Evolutionary conservation across 306 rosid genomes (phyloP).

Genomic region (barrel medic (Medicago truncatula)): MtrunA17r5.0-ANR NC_053042.1:28661501-28662000

Average conservation of each 20-base stretch:
- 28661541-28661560: too few species aligned
- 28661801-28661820: conserved; percentile 19
- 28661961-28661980: conserved; percentile 42
- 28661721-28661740: conserved; percentile 8
- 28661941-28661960: conserved; percentile 33
- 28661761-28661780: conserved; percentile 21
- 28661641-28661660: conserved; percentile 26
- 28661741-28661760: conserved; percentile 19
- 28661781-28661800: conserved; percentile 22
- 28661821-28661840: conserved; percentile 31
- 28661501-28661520: conserved; percentile 16
- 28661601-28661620: neutral
- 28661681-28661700: conserved; percentile 27
- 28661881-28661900: too few species aligned
- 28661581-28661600: conserved; percentile 21
- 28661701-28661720: conserved; percentile 13
- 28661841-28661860: too few species aligned
- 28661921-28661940: conserved; percentile 31
- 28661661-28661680: conserved; percentile 20
- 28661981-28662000: conserved; percentile 75
- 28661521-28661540: neutral
- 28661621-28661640: conserved; percentile 4
- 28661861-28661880: too few species aligned
- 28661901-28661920: too few species aligned
- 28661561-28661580: neutral